phyloP scores from a whole-genome alignment of 2,329 filamentous ascomycete genomes.

The Huntiella decipiens region DNA sequence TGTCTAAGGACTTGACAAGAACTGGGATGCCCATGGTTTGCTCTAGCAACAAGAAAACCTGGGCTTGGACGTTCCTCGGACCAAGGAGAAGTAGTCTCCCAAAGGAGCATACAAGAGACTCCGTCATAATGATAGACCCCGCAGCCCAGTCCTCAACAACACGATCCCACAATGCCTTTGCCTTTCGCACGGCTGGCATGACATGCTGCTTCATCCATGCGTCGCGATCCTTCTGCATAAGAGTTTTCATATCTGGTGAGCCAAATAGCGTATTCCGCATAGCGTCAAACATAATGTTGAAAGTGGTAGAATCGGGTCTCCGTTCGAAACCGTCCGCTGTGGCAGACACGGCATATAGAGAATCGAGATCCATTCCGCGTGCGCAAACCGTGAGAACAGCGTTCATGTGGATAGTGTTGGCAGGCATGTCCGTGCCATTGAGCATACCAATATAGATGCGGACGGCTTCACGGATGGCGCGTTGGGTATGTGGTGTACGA shows the following conservation, averaged over 20 bases:
- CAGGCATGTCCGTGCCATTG: conserved; percentile 41
- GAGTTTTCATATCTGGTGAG: conserved; percentile 1
- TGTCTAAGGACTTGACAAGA: conserved; percentile 19
- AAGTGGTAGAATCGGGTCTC: conserved; percentile 51
- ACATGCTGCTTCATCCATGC: conserved; percentile 6
- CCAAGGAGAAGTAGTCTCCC: conserved; percentile 55
- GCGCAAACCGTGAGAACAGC: conserved; percentile 71
- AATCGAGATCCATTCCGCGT: conserved; percentile 55
- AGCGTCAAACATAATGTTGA: conserved; percentile 65
- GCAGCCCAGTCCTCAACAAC: conserved; percentile 56
- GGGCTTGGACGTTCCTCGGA: conserved; percentile 42
- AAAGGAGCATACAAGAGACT: conserved; percentile 64
- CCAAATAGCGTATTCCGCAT: conserved; percentile 32
- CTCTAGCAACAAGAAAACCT: conserved; percentile 57
- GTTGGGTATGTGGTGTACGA: conserved; percentile 33
- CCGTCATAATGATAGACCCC: conserved; percentile 54
- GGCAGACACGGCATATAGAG: conserved; percentile 58
- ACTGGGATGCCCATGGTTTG: conserved; percentile 64
- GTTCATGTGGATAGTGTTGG: conserved; percentile 71
- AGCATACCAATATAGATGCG: conserved; percentile 61
- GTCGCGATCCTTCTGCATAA: conserved; percentile 13
- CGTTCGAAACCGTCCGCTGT: conserved; percentile 46
- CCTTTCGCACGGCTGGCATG: conserved; percentile 26
- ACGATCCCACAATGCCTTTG: conserved; percentile 62
- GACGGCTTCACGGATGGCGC: conserved; percentile 49